These are phyloP conservation scores for Phytophthora sojae DNA, from an alignment of 352 stramenopile genomes.

Conservation along the genomic window DNA sequence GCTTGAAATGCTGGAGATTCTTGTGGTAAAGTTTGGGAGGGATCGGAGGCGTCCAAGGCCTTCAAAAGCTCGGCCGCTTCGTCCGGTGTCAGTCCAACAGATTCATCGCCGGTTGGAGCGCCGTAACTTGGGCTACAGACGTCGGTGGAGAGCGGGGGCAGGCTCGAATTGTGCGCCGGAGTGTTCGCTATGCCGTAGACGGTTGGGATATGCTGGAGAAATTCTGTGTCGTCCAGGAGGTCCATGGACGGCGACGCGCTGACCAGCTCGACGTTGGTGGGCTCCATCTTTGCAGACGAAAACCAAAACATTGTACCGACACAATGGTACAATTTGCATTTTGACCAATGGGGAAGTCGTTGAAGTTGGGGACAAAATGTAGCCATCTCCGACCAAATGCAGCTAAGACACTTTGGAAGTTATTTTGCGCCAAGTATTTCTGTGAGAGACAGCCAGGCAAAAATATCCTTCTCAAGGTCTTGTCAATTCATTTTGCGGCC, in stretches of 20 bases:
- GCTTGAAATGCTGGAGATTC: neutral
- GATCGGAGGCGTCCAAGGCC: conserved; percentile 31
- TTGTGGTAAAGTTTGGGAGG: conserved; percentile 9
- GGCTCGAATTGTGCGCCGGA: neutral
- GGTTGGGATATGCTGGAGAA: neutral
- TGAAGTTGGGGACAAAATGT: conserved; percentile 15
- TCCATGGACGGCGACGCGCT: conserved; percentile 9
- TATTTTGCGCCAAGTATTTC: neutral
- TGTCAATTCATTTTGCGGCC: neutral
- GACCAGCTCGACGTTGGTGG: neutral
- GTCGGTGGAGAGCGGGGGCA: neutral
- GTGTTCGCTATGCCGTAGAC: neutral
- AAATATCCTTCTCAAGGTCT: neutral
- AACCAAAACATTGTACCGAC: conserved; percentile 8
- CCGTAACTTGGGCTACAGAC: conserved; percentile 27
- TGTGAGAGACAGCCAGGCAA: neutral
- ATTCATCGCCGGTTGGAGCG: conserved; percentile 3
- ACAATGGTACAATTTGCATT: neutral
- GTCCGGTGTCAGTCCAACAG: conserved; percentile 33
- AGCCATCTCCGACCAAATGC: conserved; percentile 6
- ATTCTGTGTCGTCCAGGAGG: conserved; percentile 7
- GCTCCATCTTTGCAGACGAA: conserved; percentile 18
- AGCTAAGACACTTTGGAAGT: neutral
- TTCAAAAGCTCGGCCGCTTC: conserved; percentile 43
- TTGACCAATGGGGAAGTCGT: conserved; percentile 5